Evolutionary conservation across 208 protist genomes (phyloP), one percentile per base, ranked within the genome.

Genomic region (Giardia duodenalis): DNA sequence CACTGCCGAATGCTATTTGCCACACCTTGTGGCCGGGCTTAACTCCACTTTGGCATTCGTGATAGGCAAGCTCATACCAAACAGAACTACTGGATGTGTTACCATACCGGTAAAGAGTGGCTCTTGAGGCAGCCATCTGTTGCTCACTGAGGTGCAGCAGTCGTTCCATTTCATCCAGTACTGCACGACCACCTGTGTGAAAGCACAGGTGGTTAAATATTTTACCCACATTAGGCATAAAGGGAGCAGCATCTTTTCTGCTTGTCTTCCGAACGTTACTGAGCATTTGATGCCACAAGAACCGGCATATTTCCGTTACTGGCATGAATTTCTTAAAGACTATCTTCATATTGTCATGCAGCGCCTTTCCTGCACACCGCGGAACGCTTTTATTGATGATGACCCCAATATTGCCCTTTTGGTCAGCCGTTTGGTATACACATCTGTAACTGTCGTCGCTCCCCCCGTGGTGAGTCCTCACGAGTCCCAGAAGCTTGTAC

Each of bases 331-430:
- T 92, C 48, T 94, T 95, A 42, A 95, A 94, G 0, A 97, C 93
- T 2, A 92, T 95, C 0, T 94, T 96, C 48, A 97, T 93, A 92
- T 97, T 97, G 3, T 92, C 92, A 39, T 95, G 93, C 0, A 97
- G 47, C 19, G 95, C 95, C 19, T 96, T 92, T 48, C 93, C 94
- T 4, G 95, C 94, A 46, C 94, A 93, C 0, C 93, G 44, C 90
- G 96, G 93, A 43, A 97, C 91, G 43, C 93, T 67, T 86, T 94
- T 95, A 1, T 92, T 93, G 0, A 97, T 92, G n/a, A 94, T 48
- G 0, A 96, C 96, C 87, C 95, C 95, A 39, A 67, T 47, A n/a
- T 93, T 91, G 48, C 93, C 94, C 22, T 94, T 67, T 0, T n/a
- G 30, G 92, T 96, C 96, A 57, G 95, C 94, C 0, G 67, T 92